phyloP scores from a whole-genome alignment of 1,284 basidiomycete species.

The Paramarasmius palmivorus region DNA sequence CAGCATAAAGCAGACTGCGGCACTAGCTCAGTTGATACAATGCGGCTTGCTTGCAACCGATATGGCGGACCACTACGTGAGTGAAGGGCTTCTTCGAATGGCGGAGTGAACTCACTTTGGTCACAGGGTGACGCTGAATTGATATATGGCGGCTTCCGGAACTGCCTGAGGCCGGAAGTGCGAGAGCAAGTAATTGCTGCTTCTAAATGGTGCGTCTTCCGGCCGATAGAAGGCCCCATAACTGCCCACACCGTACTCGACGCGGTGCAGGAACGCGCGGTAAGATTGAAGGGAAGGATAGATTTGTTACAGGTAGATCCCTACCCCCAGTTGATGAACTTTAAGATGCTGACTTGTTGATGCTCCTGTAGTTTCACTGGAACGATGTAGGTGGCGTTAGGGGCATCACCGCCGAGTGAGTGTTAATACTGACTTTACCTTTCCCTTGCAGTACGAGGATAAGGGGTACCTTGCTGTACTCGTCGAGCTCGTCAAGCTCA shows the following conservation, averaged over 20 bases:
- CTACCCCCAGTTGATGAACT: neutral
- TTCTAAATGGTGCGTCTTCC: conserved; percentile 21
- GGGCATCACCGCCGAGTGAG: too few relatives aligned
- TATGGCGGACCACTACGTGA: conserved; percentile 20
- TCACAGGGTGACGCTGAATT: conserved; percentile 19
- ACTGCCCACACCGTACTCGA: conserved; percentile 14
- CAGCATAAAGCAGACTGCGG: conserved; percentile 37
- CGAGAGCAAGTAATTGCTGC: conserved; percentile 12
- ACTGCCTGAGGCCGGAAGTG: conserved; percentile 6
- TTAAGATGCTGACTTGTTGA: neutral
- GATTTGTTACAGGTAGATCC: conserved; percentile 17
- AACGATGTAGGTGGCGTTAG: conserved; percentile 17
- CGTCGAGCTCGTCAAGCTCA: conserved; percentile 44
- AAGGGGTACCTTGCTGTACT: conserved; percentile 55
- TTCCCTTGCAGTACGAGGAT: conserved; percentile 48
- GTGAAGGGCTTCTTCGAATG: neutral
- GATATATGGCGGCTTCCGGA: conserved; percentile 15
- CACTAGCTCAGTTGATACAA: conserved; percentile 42
- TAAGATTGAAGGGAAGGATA: conserved; percentile 15
- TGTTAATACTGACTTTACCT: too few relatives aligned
- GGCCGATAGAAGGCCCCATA: conserved; percentile 7
- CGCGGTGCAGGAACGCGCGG: conserved; percentile 15
- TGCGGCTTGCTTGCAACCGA: conserved; percentile 32
- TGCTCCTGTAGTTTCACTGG: conserved; percentile 17
- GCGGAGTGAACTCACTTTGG: neutral